phyloP scores from a whole-genome alignment of 768 basidiomycete genomes.

The Leccinum sublutescens region DNA sequence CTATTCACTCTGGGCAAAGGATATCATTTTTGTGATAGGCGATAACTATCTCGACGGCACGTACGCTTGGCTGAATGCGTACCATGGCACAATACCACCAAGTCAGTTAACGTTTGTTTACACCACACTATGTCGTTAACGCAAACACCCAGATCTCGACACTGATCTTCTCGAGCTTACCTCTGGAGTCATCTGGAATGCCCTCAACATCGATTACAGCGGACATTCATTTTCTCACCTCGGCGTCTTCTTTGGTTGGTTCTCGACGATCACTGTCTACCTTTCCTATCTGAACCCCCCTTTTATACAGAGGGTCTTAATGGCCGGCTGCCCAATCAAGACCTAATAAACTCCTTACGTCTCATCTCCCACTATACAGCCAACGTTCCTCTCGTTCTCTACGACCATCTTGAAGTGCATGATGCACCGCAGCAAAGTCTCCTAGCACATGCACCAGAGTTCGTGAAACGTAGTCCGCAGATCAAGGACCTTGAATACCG shows the following conservation, averaged over 20 bases:
- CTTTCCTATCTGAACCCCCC: conserved; percentile 4
- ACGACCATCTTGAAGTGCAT: conserved; percentile 66
- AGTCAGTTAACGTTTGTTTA: conserved; percentile 43
- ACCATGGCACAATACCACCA: conserved; percentile 66
- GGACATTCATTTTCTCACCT: conserved; percentile 96
- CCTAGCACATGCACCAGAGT: conserved; percentile 46
- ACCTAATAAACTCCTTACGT: conserved; percentile 81
- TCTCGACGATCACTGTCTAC: not conserved
- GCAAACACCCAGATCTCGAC: conserved; percentile 50
- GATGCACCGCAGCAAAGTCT: conserved; percentile 38
- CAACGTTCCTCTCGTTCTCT: conserved; percentile 75
- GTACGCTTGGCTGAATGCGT: conserved; percentile 87
- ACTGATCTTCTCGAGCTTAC: conserved; percentile 59
- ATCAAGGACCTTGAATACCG: conserved; percentile 55
- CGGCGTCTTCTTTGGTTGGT: conserved; percentile 86
- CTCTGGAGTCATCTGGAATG: conserved; percentile 94
- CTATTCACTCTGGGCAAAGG: conserved; percentile 93
- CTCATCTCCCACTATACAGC: conserved; percentile 70
- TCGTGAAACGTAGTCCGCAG: conserved; percentile 40
- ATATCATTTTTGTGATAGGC: conserved; percentile 84
- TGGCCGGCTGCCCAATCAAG: conserved; percentile 94
- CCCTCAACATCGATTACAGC: conserved; percentile 91
- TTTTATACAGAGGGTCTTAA: conserved; percentile 79
- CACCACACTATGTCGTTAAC: not conserved
- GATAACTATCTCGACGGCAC: conserved; percentile 90